phyloP scores from a whole-genome alignment of 192 early-diverging fungal genomes.

The Radiomyces spectabilis region DNA sequence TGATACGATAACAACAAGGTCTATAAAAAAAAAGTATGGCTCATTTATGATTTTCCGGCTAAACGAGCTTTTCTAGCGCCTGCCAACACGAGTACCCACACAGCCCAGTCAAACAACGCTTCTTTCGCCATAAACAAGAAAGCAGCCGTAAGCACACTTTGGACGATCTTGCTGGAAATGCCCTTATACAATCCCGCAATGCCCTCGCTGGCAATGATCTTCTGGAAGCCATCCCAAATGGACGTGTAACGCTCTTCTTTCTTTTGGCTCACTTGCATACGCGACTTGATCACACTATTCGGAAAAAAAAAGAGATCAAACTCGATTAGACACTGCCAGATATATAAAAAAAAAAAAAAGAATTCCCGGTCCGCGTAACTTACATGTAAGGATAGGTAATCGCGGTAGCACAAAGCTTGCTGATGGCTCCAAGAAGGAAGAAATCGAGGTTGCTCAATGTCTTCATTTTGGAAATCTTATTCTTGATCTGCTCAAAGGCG shows the following conservation, averaged over 20 bases:
- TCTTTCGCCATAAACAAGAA: constrained; percentile 96
- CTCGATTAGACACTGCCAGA: not conserved
- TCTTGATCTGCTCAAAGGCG: constrained; percentile 92
- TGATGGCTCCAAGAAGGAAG: constrained; percentile 92
- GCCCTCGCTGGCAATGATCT: constrained; percentile 89
- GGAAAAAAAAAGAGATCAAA: not conserved
- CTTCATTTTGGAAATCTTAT: constrained; percentile 43
- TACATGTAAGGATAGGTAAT: constrained; percentile 98
- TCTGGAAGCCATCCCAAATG: constrained; percentile 81
- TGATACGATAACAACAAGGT: too few species aligned
- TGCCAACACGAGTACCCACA: constrained; percentile 38
- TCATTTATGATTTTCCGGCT: too few species aligned
- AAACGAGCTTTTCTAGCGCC: constrained; percentile 25
- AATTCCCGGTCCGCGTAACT: constrained; percentile 6
- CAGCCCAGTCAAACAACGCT: constrained; percentile 62
- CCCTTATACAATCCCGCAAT: constrained; percentile 82
- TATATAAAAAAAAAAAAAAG: constrained; percentile 2
- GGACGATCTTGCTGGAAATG: constrained; percentile 92
- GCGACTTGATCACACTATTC: constrained; percentile 83
- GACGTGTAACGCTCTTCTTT: constrained; percentile 74
- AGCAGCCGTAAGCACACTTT: constrained; percentile 90
- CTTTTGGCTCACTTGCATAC: constrained; percentile 94
- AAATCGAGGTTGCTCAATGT: constrained; percentile 80
- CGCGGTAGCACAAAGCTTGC: constrained; percentile 89
- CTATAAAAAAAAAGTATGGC: too few species aligned